Conservation (phyloP, 495 filamentous ascomycete genomes). For the Penicillium mononematosum region DNA sequence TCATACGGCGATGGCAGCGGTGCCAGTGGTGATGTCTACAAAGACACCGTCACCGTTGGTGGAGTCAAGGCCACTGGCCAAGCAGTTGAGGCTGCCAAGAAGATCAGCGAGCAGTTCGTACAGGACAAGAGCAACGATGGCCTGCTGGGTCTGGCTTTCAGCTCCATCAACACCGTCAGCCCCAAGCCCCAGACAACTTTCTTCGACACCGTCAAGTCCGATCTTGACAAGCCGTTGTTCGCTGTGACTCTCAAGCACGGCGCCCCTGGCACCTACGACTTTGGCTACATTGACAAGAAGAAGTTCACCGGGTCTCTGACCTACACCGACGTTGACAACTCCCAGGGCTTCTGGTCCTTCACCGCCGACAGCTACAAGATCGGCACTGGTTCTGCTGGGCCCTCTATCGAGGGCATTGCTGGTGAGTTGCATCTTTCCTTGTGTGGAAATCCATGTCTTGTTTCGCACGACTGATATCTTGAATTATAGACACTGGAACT, state of each 20-base stretch:
- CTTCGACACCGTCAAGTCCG: constrained; percentile 65
- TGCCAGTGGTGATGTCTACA: constrained; percentile 66
- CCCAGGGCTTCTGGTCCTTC: constrained; percentile 71
- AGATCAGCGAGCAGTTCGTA: constrained; percentile 60
- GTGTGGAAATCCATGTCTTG: background rate
- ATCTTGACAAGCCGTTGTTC: constrained; percentile 62
- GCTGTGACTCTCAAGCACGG: constrained; percentile 65
- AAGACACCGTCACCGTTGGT: constrained; percentile 67
- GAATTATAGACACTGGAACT: constrained; percentile 60
- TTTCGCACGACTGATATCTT: background rate
- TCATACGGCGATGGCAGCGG: constrained; percentile 69
- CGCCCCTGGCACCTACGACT: constrained; percentile 66
- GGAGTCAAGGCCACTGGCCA: constrained; percentile 60
- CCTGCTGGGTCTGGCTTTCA: constrained; percentile 70
- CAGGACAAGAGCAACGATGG: constrained; percentile 63
- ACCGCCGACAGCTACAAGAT: constrained; percentile 60
- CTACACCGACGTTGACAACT: constrained; percentile 57
- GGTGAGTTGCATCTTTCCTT: constrained; percentile 22
- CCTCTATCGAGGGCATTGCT: constrained; percentile 37
- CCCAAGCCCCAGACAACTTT: constrained; percentile 66
- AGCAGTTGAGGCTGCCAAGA: constrained; percentile 66
- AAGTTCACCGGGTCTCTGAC: constrained; percentile 64
- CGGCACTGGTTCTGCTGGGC: constrained; percentile 41
- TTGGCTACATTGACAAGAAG: constrained; percentile 65
- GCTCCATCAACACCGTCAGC: constrained; percentile 64